Evolutionary conservation across 2,329 filamentous ascomycete genomes (phyloP), one percentile per base, ranked within the genome.

Genomic region (Scedosporium dehoogii): DNA sequence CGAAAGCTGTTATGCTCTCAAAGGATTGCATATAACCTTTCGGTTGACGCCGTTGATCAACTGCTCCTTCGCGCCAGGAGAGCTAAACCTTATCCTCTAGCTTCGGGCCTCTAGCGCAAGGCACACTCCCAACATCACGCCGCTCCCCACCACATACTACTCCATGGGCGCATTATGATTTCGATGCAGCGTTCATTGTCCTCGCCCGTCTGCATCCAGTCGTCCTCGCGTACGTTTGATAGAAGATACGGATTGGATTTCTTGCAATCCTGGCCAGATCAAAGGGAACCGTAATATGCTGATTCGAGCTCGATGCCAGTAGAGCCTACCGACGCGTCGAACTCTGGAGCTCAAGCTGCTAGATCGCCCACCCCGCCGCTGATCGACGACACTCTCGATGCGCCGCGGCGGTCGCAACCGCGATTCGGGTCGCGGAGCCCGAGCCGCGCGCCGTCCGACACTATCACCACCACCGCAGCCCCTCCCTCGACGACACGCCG

Each of bases 81-180:
- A 55, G 29, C 56, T 18, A 38, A 42, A 33, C 27, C 29, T 58
- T 18, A 58, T 58, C 33, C 14, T 58, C 56, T 18, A 16, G 55
- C 41, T 21, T 29, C 16, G 16, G 14, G 21, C 42, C 42, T 25
- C 42, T 48, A 29, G 61, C 42, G 56, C 60, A 56, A 48, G 18
- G 38, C 42, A 25, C 23, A 23, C 23, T 60, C 16, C 38, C 23
- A 58, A 29, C 55, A 10, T 27, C 16, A 55, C 51, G 51, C 12
- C 23, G 51, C 21, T 55, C 51, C 23, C 21, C 51, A 23, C 51
- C 51, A 46, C 33, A 27, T 53, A n/a, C 51, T 46, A 27, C 61
- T 57, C 33, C 56, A 62, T 62, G 61, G 61, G 46, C 46, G 55
- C 61, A 59, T 27, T 63, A 68, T 62, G 56, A 62, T 55, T 18